Conservation (phyloP, 2,329 filamentous ascomycete species). For the Cordyceps cicadae region DNA sequence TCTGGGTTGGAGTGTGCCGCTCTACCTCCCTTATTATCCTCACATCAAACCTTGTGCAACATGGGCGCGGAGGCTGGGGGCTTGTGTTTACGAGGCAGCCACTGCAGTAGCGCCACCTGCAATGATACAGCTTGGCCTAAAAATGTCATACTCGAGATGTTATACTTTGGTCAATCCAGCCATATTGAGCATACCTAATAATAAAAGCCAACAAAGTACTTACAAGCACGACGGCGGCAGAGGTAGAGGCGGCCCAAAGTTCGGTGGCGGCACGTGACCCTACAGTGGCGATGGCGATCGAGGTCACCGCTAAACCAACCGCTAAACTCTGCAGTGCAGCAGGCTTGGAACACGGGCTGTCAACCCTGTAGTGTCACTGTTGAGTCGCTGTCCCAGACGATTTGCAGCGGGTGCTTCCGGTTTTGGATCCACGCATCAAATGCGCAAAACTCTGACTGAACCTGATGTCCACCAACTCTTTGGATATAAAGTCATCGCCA, state of each 20-base stretch:
- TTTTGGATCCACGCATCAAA: not conserved
- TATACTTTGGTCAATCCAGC: not conserved
- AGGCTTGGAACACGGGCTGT: not conserved
- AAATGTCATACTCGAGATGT: not conserved
- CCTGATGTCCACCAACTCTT: not conserved
- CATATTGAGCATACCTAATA: not conserved
- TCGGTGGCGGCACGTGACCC: too few relatives aligned
- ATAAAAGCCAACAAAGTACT: too few relatives aligned
- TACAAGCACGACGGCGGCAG: too few relatives aligned
- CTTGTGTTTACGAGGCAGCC: not conserved
- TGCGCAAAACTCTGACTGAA: constrained; percentile 6
- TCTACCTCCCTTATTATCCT: not conserved
- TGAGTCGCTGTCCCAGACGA: not conserved
- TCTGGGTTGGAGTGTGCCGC: not conserved
- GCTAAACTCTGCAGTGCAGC: not conserved
- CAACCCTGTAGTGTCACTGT: not conserved
- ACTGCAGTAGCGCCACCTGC: not conserved
- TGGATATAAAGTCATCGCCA: not conserved
- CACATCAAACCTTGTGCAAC: not conserved
- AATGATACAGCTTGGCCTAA: not conserved
- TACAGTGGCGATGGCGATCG: not conserved
- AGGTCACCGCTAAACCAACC: not conserved
- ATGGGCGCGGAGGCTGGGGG: not conserved
- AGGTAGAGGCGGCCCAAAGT: too few relatives aligned
- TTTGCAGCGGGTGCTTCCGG: not conserved